phyloP scores from a whole-genome alignment of 257 asterid species.

The Anisodus acutangulus region DNA sequence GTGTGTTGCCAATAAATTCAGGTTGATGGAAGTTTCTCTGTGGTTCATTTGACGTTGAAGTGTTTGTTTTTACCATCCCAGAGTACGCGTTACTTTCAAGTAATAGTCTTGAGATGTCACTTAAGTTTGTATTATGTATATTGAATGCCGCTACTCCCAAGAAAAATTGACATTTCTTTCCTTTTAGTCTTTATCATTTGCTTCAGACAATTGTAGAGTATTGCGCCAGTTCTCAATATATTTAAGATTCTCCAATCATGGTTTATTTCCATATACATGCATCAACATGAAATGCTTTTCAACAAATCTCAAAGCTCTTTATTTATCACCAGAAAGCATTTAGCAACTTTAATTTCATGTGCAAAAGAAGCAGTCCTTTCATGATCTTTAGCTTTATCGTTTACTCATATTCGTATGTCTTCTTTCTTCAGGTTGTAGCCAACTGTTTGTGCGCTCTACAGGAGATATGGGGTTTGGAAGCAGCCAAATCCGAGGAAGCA shows the following conservation, averaged over 20 bases:
- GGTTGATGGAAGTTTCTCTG: background rate
- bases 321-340: slow-evolving; percentile 21
- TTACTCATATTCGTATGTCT: slow-evolving; percentile 28
- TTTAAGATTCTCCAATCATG: background rate
- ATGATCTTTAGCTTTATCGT: background rate
- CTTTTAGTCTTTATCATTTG: background rate
- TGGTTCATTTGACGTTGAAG: background rate
- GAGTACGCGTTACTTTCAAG: background rate
- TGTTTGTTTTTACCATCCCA: slow-evolving; percentile 21
- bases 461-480: slow-evolving; percentile 96
- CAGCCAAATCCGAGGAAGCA: slow-evolving; percentile 87
- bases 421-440: slow-evolving; percentile 74
- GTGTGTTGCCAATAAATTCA: background rate
- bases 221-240: background rate
- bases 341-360: slow-evolving; percentile 17
- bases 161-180: slow-evolving; percentile 21
- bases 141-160: background rate
- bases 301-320: background rate
- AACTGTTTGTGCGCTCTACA: slow-evolving; percentile 88
- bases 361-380: background rate
- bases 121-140: background rate
- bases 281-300: slow-evolving; percentile 1
- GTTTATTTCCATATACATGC: background rate
- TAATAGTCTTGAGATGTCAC: slow-evolving; percentile 9
- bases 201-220: background rate